These are phyloP conservation scores for Tetrahymena elliotti DNA, from an alignment of 73 alveolate genomes.

Conservation along the genomic window DNA sequence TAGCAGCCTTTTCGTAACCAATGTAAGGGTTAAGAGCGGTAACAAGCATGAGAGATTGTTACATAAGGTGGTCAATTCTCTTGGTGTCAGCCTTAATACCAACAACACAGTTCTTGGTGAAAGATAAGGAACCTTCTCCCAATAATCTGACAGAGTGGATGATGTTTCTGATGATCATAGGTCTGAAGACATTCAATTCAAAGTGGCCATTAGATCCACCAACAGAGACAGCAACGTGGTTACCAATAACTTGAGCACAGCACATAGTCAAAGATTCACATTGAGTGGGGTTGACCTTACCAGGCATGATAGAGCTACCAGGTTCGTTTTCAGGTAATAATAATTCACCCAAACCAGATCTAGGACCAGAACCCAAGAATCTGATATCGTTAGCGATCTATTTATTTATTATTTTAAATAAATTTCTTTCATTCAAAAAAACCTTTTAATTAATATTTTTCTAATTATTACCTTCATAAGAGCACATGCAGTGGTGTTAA, in stretches of 20 bases:
- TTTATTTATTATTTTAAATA: neutral
- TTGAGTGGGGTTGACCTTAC: conserved; percentile 96
- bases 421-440: too few species aligned
- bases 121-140: conserved; percentile 92
- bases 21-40: conserved; percentile 98
- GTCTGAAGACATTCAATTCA: conserved; percentile 98
- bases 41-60: conserved; percentile 87
- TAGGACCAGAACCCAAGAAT: conserved; percentile 98
- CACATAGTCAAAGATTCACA: conserved; percentile 98
- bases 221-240: conserved; percentile 93
- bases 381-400: conserved; percentile 96
- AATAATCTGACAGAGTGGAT: conserved; percentile 85
- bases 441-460: neutral
- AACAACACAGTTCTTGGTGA: conserved; percentile 85
- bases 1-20: conserved; percentile 97
- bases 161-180: conserved; percentile 89
- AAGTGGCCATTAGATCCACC: conserved; percentile 98
- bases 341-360: conserved; percentile 98
- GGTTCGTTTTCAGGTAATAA: conserved; percentile 97
- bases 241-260: conserved; percentile 97
- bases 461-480: conserved; percentile 59
- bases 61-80: conserved; percentile 69
- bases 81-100: conserved; percentile 68
- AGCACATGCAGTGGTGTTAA: conserved; percentile 88
- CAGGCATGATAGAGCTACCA: conserved; percentile 99